Conservation (phyloP, 2,329 filamentous ascomycete genomes). For the Teratosphaeria pseudoeucalypti region DNA sequence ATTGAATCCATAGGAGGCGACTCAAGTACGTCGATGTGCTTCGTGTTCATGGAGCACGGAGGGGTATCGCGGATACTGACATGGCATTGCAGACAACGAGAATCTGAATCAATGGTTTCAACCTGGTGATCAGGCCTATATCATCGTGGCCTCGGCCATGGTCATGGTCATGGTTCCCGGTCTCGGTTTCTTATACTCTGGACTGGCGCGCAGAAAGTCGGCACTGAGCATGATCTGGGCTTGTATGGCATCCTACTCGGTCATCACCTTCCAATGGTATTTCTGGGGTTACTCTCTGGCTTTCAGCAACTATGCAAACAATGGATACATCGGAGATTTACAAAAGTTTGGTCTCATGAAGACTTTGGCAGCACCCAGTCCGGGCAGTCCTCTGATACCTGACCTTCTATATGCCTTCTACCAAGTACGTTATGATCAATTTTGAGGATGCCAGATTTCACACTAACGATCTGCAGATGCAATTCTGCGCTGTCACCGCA, state of each 20-base stretch:
- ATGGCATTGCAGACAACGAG: slow-evolving; percentile 50
- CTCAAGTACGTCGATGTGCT: slow-evolving; percentile 45
- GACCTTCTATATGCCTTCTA: slow-evolving; percentile 91
- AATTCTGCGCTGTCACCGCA: slow-evolving; percentile 90
- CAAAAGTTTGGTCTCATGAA: slow-evolving; percentile 81
- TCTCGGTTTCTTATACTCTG: slow-evolving; percentile 94
- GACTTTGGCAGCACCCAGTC: slow-evolving; percentile 72
- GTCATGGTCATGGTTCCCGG: slow-evolving; percentile 94
- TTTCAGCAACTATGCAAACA: slow-evolving; percentile 71
- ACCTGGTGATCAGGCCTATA: slow-evolving; percentile 86
- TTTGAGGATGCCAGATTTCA: not conserved
- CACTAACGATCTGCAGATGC: slow-evolving; percentile 52
- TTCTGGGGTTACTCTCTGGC: slow-evolving; percentile 98
- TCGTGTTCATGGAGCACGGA: not conserved
- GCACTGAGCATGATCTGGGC: slow-evolving; percentile 96
- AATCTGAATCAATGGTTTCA: slow-evolving; percentile 96
- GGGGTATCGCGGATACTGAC: not conserved
- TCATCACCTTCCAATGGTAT: slow-evolving; percentile 97
- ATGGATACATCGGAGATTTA: slow-evolving; percentile 80
- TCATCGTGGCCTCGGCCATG: slow-evolving; percentile 81
- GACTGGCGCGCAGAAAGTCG: slow-evolving; percentile 93
- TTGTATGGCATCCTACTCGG: slow-evolving; percentile 83
- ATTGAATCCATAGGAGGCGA: slow-evolving; percentile 60
- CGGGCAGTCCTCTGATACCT: slow-evolving; percentile 77
- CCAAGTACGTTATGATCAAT: slow-evolving; percentile 46